Base-by-base conservation (phyloP, 2,329 filamentous ascomycete genomes). In the Cercospora canescens region DNA sequence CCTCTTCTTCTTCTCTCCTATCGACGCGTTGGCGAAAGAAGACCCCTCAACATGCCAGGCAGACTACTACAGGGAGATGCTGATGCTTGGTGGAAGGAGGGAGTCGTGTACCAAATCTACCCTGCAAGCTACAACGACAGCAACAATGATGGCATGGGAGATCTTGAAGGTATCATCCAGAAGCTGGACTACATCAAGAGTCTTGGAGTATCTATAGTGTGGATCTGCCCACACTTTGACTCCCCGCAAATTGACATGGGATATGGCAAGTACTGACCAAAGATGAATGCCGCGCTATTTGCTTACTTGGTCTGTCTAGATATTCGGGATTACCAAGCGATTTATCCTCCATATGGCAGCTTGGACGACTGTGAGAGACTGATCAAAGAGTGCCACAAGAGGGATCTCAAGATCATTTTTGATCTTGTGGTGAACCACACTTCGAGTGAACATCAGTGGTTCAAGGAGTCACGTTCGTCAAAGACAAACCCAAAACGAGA, bases 111-210 rank as follows among this genome's bases (percentile, higher is more conserved):
- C 35, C 83, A 87, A 75, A 81, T 88, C 60, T 88, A 87, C 63
- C 86, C 86, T 3, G 83, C 86, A 14, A 84, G 81, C 67, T 88
- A 87, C 79, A 81, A 83, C 50, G 67, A 69, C 65, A 86, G 87
- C 72, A 84, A 84, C 34, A 82, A 86, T 48, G 71, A 75, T 66
- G 89, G 89, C 32, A 85, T 87, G 78, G 89, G 89, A 3, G 88
- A 91, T 71, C 83, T 91, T 32, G 84, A 83, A 1, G 89, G 88
- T 9, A 86, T 91, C 57, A 86, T 88, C 21, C 85, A 85, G 9
- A 83, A 89, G 73, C 77, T 91, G 1, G 64, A 78, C 73, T 89
- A 91, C 73, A 81, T 91, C 60, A 81, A 85, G 61, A 80, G 85
- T 2, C 80, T 91, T 0, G 89, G 88, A 0, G 65, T 89, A 11